Conservation (phyloP, 139 green algal genomes). For the Astrephomene gubernaculifera region DNA sequence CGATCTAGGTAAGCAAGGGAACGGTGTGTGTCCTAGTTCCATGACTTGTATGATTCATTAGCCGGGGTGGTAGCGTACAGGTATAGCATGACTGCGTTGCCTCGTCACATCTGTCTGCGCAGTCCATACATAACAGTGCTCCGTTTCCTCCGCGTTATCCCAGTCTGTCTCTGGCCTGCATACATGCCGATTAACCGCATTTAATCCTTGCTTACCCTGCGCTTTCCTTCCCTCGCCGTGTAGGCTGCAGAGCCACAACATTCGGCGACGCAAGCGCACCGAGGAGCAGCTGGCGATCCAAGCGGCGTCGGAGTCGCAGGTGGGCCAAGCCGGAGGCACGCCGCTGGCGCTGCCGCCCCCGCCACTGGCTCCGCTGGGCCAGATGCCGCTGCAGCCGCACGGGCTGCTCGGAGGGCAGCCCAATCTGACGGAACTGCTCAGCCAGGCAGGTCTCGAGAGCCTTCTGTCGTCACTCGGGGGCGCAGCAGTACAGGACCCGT, state of each 20-base stretch:
- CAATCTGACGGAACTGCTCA: neutral
- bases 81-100: neutral
- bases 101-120: neutral
- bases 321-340: neutral
- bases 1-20: conserved; percentile 70
- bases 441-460: neutral
- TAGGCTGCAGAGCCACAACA: conserved; percentile 44
- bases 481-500: neutral
- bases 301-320: neutral
- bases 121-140: too few relatives aligned
- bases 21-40: neutral
- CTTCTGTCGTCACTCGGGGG: conserved; percentile 9
- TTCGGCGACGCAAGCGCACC: conserved; percentile 36
- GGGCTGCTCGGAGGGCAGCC: neutral
- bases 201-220: neutral
- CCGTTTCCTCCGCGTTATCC: neutral
- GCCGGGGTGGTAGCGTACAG: neutral
- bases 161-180: too few relatives aligned
- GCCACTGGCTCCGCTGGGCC: neutral
- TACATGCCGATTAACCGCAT: too few relatives aligned
- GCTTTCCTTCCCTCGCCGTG: neutral
- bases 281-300: conserved; percentile 29
- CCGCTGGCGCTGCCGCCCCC: neutral
- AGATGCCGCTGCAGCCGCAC: conserved; percentile 11
- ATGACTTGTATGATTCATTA: neutral